Evolutionary conservation across 139 green algal species (phyloP), one percentile per base, ranked within the genome.

Genomic region (Trebouxia sp.): DNA sequence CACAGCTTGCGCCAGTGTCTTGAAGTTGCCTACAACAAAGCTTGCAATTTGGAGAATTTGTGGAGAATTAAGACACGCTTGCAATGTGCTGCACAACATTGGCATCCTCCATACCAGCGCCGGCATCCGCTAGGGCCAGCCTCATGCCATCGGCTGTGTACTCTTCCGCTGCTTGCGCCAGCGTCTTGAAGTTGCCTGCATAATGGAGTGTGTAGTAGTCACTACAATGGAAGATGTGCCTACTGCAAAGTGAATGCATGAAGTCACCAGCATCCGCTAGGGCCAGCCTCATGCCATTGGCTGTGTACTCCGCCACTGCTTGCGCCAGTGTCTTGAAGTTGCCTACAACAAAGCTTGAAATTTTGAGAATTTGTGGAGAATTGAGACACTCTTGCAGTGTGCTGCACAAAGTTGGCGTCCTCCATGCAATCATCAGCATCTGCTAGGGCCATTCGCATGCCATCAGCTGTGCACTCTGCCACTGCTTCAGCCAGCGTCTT

Each of bases 341-440:
- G 82, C 94, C 86, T 87, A 82, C 77, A 76, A 6, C 5, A 1
- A 14, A 39, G 4, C 20, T 15, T 3, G 20, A 3, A 3, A 58
- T 58, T 17, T n/a, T n/a, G n/a, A n/a, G n/a, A n/a, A n/a, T n/a
- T n/a, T n/a, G n/a, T n/a, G n/a, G n/a, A n/a, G n/a, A n/a, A n/a
- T n/a, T n/a, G n/a, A n/a, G n/a, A n/a, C n/a, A n/a, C n/a, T n/a
- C n/a, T n/a, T n/a, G 97, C 97, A 20, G 92, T 83, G 75, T 78
- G 67, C 35, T 93, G 84, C 83, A 97, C 95, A 82, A 99, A 99
- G 90, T 99, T 99, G 83, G 97, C 97, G 79, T 99, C 97, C 35
- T 99, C 97, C 87, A 99, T 89, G 50, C 86, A 88, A 83, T 99
- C 97, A 7, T 96, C 95, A n/a, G 96, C 93, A 83, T 99, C 95